These are phyloP conservation scores for Kwoniella sp. DNA, from an alignment of 768 basidiomycete species.

Conservation along the genomic window DNA sequence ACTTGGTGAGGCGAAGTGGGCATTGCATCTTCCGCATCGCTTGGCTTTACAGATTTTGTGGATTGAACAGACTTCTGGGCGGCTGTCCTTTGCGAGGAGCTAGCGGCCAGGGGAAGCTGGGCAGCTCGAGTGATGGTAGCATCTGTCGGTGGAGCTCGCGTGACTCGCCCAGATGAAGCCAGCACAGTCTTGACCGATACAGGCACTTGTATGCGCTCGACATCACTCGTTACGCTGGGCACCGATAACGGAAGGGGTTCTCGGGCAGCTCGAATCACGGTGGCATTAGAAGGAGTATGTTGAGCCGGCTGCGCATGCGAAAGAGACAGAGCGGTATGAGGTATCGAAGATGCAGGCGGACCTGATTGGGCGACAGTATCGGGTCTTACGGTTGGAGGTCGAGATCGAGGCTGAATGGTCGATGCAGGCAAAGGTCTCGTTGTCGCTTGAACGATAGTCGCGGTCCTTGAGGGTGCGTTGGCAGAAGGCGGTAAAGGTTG, in stretches of 20 bases:
- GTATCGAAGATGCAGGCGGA: background rate
- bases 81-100: background rate
- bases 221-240: background rate
- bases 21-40: background rate
- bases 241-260: conserved; percentile 11
- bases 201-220: conserved; percentile 3
- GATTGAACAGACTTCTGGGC: background rate
- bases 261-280: conserved; percentile 12
- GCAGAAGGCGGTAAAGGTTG: conserved; percentile 9
- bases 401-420: background rate
- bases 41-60: background rate
- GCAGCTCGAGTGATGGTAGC: conserved; percentile 1
- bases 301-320: background rate
- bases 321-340: background rate
- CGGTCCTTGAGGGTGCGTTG: background rate
- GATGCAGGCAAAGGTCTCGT: background rate
- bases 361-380: background rate
- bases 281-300: background rate
- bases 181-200: conserved; percentile 5
- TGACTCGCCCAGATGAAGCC: background rate
- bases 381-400: background rate
- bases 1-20: conserved; percentile 1
- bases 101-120: background rate
- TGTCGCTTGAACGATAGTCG: background rate
- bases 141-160: conserved; percentile 4